phyloP scores from a whole-genome alignment of 352 stramenopile genomes.

The Phytophthora hybrid region DNA sequence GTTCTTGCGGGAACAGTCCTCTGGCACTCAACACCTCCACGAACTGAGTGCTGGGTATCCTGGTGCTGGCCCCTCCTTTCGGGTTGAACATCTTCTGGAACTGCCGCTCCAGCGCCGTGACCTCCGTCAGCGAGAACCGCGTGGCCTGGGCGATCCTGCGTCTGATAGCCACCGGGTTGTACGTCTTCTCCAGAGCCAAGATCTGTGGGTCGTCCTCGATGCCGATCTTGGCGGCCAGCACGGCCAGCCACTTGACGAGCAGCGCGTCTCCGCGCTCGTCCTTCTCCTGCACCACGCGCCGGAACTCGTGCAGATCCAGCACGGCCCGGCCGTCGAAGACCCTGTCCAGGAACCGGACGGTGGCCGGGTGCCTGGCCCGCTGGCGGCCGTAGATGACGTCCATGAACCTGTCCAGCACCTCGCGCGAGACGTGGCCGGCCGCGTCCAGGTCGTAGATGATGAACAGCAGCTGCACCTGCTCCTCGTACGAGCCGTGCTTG shows the following conservation, averaged over 20 bases:
- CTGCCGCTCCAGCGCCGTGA: constrained; percentile 78
- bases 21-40: constrained; percentile 55
- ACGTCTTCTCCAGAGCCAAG: constrained; percentile 75
- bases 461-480: constrained; percentile 83
- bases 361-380: constrained; percentile 48
- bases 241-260: constrained; percentile 70
- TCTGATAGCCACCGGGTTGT: constrained; percentile 84
- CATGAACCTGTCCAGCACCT: constrained; percentile 84
- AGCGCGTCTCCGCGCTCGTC: constrained; percentile 64
- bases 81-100: constrained; percentile 83
- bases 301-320: constrained; percentile 75
- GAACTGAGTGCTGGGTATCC: constrained; percentile 70
- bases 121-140: constrained; percentile 75
- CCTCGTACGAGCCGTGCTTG: constrained; percentile 77
- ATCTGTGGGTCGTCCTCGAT: constrained; percentile 77
- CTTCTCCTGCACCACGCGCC: constrained; percentile 56
- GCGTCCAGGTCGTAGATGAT: constrained; percentile 87
- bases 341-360: constrained; percentile 63
- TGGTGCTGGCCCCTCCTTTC: constrained; percentile 73
- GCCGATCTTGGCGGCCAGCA: constrained; percentile 73
- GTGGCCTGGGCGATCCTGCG: constrained; percentile 79
- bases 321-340: constrained; percentile 58
- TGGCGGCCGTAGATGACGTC: constrained; percentile 85
- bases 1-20: constrained; percentile 50
- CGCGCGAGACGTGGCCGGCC: constrained; percentile 65